Percentiles rank a stretch among this genome's conserved stretches.
phyloP scores from a whole-genome alignment of 768 basidiomycete genomes.

The Russula earlei region DNA sequence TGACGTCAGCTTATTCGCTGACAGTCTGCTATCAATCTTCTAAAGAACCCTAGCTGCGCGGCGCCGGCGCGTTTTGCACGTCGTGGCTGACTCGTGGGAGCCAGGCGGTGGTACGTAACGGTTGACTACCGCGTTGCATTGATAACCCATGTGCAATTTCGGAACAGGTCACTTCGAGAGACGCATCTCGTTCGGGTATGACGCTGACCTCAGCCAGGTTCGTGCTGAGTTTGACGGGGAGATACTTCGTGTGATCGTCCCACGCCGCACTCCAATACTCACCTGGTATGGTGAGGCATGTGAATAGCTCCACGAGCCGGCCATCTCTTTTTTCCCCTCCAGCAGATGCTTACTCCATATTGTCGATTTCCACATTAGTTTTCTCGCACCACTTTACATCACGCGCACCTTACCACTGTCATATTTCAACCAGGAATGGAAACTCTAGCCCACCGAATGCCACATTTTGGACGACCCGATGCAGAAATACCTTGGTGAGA shows the following conservation, averaged over 20 bases:
- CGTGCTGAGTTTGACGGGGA: conserved; percentile 70
- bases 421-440: conserved; percentile 14
- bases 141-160: too few relatives aligned
- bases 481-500: background rate
- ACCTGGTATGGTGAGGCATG: conserved; percentile 21
- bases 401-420: conserved; percentile 5
- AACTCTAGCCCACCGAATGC: background rate
- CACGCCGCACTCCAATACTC: conserved; percentile 29
- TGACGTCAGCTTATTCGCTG: background rate
- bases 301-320: conserved; percentile 12
- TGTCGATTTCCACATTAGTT: conserved; percentile 9
- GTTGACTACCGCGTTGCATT: too few relatives aligned
- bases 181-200: conserved; percentile 65
- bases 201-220: conserved; percentile 60
- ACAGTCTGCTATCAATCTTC: conserved; percentile 2
- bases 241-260: conserved; percentile 51
- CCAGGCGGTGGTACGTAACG: conserved; percentile 41
- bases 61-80: conserved; percentile 53
- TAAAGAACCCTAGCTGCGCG: conserved; percentile 55
- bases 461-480: background rate
- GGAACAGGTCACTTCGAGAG: conserved; percentile 56
- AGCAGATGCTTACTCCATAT: background rate
- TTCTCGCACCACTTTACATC: conserved; percentile 11
- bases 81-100: conserved; percentile 70
- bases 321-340: background rate